These are phyloP conservation scores for Actinomucor elegans DNA, from an alignment of 371 early-diverging fungal species.

Conservation along the genomic window DNA sequence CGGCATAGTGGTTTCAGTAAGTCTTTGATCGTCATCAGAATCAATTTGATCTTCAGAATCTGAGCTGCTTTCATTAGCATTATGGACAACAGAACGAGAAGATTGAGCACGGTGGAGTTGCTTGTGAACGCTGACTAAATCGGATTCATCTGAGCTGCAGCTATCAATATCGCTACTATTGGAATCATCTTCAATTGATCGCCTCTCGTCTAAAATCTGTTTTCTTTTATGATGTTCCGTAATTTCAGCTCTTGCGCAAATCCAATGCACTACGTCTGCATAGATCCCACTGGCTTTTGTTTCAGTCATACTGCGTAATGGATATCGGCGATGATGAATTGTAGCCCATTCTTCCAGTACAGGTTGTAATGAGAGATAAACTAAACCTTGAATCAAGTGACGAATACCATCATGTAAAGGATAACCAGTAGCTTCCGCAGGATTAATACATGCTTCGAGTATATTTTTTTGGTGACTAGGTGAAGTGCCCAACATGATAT, in stretches of 20 bases:
- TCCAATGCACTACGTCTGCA: constrained; percentile 27
- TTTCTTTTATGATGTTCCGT: background rate
- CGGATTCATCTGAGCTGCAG: background rate
- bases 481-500: background rate
- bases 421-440: background rate
- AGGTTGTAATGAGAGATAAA: constrained; percentile 29
- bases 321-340: constrained; percentile 4
- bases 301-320: constrained; percentile 23
- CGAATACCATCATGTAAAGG: constrained; percentile 24
- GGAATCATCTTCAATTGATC: background rate
- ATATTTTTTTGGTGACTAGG: background rate
- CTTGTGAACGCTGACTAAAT: background rate
- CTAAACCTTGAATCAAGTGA: constrained; percentile 21
- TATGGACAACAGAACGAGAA: background rate
- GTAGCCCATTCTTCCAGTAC: constrained; percentile 32
- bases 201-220: no score
- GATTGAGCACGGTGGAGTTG: background rate
- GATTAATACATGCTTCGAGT: background rate
- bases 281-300: constrained; percentile 21
- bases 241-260: constrained; percentile 2
- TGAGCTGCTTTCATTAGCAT: background rate
- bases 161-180: background rate
- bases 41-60: constrained; percentile 1
- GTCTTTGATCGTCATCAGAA: constrained; percentile 7
- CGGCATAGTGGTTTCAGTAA: background rate